A percentile compares a stretch with the other conserved stretches of the same genome.
These are phyloP conservation scores for Cucurbita maxima DNA, from an alignment of 306 rosid species.

Conservation along the genomic window DNA sequence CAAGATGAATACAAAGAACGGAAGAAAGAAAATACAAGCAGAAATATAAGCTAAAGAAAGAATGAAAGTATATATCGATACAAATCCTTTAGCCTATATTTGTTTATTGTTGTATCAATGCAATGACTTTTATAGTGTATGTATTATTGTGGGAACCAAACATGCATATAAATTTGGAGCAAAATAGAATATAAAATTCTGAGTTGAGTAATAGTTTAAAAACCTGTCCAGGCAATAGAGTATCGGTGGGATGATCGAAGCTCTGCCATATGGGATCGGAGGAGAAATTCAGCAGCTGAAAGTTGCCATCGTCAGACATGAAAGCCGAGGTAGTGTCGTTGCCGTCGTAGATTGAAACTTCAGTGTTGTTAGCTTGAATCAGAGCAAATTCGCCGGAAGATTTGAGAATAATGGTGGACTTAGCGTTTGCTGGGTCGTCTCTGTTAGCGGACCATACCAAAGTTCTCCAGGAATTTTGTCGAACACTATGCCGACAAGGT, in stretches of 20 bases:
- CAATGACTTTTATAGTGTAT: too few species aligned
- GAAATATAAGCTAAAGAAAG: too few species aligned
- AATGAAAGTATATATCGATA: too few species aligned
- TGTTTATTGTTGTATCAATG: too few species aligned
- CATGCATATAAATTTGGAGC: too few species aligned
- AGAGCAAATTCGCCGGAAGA: background rate
- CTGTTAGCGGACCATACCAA: constrained; percentile 16
- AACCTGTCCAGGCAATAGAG: background rate
- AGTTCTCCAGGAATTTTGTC: constrained; percentile 10
- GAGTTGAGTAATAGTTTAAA: too few species aligned
- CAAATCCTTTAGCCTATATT: too few species aligned
- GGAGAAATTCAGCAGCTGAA: constrained; percentile 5
- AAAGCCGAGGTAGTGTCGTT: background rate
- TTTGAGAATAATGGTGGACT: background rate
- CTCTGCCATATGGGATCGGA: constrained; percentile 6
- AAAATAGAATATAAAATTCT: too few species aligned
- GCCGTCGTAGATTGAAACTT: background rate
- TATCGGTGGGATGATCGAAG: constrained; percentile 9
- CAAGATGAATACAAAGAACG: too few species aligned
- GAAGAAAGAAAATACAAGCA: too few species aligned
- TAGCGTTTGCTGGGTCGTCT: background rate
- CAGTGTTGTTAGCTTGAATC: background rate
- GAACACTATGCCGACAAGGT: constrained; percentile 11
- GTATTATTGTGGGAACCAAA: too few species aligned
- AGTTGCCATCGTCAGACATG: constrained; percentile 20